Evolutionary conservation across 352 stramenopile species (phyloP).

Genomic region (Pythium dissimile): DNA sequence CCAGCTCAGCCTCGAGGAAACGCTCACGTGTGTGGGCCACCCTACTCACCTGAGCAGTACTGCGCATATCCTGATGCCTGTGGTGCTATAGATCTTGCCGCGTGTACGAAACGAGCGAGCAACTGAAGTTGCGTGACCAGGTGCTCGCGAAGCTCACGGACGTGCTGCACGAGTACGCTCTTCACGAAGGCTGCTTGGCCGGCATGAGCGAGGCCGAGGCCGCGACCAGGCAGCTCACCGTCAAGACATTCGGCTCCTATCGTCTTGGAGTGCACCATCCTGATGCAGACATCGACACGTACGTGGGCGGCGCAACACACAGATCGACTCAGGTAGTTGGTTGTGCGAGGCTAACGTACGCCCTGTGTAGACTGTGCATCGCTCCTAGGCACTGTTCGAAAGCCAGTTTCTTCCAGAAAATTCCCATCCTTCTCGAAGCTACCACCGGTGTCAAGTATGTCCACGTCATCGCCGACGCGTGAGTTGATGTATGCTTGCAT

Average conservation of each 20-base stretch:
- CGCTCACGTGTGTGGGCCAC: conserved; percentile 47
- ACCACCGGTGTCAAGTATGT: conserved; percentile 65
- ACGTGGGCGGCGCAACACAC: conserved; percentile 9
- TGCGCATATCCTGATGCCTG: background rate
- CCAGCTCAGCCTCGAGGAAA: conserved; percentile 61
- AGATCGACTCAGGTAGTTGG: too few species aligned
- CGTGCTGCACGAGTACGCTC: conserved; percentile 75
- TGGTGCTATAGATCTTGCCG: conserved; percentile 34
- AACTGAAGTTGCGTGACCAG: conserved; percentile 51
- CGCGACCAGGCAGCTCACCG: conserved; percentile 36
- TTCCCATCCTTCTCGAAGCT: conserved; percentile 73
- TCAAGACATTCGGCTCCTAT: conserved; percentile 92
- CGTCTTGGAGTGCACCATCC: conserved; percentile 81
- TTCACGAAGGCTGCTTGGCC: conserved; percentile 51
- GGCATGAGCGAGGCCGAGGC: conserved; percentile 47
- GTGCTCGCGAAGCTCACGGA: conserved; percentile 61
- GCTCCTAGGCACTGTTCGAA: conserved; percentile 78
- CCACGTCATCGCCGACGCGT: conserved; percentile 88
- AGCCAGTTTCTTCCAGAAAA: conserved; percentile 86
- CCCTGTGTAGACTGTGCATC: conserved; percentile 65
- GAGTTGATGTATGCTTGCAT: conserved; percentile 26
- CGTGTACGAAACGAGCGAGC: conserved; percentile 75
- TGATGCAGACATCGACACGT: conserved; percentile 87
- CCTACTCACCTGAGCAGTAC: too few species aligned
- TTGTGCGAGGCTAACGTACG: conserved; percentile 9